Evolutionary conservation across 345 rosid genomes (phyloP).

Genomic region (Odontarrhena argentea): DNA sequence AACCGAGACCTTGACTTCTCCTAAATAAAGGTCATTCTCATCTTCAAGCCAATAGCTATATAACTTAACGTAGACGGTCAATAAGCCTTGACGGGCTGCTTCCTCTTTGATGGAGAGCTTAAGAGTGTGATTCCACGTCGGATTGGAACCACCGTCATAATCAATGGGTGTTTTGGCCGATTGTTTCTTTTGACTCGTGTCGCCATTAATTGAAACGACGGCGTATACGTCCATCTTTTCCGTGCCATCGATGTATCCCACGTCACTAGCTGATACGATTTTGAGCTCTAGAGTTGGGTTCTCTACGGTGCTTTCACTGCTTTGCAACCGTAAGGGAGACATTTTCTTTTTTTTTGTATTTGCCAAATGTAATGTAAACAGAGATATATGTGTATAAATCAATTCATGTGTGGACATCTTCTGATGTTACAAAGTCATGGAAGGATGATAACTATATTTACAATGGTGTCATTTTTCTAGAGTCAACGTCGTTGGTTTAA

Average conservation of each 20-base stretch:
- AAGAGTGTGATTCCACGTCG: conserved; percentile 66
- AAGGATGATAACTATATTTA: background rate
- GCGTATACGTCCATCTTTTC: conserved; percentile 71
- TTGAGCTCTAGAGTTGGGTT: conserved; percentile 54
- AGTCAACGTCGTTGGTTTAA: background rate
- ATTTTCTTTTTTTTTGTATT: conserved; percentile 2
- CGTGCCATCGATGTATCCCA: conserved; percentile 51
- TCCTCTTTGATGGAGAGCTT: conserved; percentile 53
- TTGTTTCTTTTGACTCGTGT: conserved; percentile 38
- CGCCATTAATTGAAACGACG: conserved; percentile 55
- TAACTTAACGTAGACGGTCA: conserved; percentile 50
- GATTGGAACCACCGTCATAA: conserved; percentile 53
- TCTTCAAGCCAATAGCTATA: conserved; percentile 57
- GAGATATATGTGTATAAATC: background rate
- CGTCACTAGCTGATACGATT: conserved; percentile 53
- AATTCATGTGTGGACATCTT: conserved; percentile 7
- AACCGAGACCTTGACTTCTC: conserved; percentile 65
- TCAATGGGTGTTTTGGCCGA: conserved; percentile 51
- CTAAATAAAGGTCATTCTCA: conserved; percentile 50
- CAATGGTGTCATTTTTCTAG: background rate
- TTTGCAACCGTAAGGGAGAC: conserved; percentile 1
- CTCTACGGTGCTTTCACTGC: conserved; percentile 37
- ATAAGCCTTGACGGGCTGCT: conserved; percentile 44
- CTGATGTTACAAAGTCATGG: background rate
- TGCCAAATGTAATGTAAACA: background rate